Conservation (phyloP, 768 basidiomycete genomes). For the Trametes coccinea region DNA sequence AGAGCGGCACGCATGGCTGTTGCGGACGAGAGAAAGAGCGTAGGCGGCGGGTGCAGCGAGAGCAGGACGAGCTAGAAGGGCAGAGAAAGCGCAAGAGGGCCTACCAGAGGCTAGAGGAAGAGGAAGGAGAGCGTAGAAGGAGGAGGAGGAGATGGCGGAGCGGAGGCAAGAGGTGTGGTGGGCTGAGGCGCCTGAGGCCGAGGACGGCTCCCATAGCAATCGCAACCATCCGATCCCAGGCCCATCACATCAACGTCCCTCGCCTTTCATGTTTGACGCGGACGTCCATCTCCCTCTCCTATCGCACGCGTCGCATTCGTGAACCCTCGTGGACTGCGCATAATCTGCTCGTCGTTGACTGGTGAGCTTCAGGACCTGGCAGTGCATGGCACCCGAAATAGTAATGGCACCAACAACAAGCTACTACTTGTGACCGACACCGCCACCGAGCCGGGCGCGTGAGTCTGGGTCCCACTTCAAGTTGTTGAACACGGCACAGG, state of each 20-base stretch:
- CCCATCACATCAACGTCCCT: neutral
- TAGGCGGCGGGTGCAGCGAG: constrained; percentile 3
- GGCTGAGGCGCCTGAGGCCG: neutral
- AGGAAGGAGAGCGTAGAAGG: constrained; percentile 13
- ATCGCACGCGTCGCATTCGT: no score
- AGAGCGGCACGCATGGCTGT: constrained; percentile 19
- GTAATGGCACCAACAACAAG: no score
- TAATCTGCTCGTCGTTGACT: no score
- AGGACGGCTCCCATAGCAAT: constrained; percentile 13
- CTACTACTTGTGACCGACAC: no score
- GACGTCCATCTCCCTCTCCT: neutral
- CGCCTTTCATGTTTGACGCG: neutral
- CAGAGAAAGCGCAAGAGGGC: constrained; percentile 25
- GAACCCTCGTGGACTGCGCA: no score
- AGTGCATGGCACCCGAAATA: no score
- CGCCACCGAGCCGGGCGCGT: no score
- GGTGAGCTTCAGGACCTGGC: no score
- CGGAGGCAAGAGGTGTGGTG: neutral
- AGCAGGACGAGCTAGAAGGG: constrained; percentile 21
- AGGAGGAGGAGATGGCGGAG: constrained; percentile 9
- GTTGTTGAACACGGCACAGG: no score
- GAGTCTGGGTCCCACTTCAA: no score
- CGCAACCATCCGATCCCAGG: neutral
- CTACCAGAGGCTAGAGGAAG: constrained; percentile 35
- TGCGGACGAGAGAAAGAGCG: constrained; percentile 25